Evolutionary conservation across 306 rosid genomes (phyloP).

Genomic region (Acacia confusa): DNA sequence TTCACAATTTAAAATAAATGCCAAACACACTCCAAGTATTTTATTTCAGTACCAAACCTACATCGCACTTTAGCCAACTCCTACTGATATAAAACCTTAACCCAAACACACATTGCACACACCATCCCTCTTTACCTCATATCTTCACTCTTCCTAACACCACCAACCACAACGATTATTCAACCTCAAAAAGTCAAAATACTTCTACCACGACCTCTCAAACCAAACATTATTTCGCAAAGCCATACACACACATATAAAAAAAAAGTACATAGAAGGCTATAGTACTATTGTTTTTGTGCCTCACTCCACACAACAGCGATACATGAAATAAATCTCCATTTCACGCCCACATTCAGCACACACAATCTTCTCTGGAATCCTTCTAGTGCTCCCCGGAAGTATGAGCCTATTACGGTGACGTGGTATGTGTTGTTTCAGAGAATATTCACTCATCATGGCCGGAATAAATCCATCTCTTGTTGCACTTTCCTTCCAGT

Average conservation of each 20-base stretch:
- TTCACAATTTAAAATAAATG: not conserved
- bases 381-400: constrained; percentile 30
- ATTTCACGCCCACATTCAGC: constrained; percentile 33
- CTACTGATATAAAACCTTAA: not conserved
- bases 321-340: constrained; percentile 38
- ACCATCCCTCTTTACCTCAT: not conserved
- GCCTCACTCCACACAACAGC: constrained; percentile 27
- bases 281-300: not conserved
- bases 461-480: constrained; percentile 13
- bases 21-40: not conserved
- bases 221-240: not conserved
- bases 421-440: not conserved
- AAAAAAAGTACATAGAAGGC: not conserved
- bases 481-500: not conserved
- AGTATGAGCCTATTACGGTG: constrained; percentile 33
- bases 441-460: not conserved
- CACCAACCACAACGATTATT: not conserved
- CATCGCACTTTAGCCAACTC: not conserved
- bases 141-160: not conserved
- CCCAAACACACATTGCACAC: not conserved
- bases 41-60: not conserved
- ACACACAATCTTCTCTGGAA: constrained; percentile 31
- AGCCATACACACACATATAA: not conserved
- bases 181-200: not conserved
- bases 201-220: not conserved